Evolutionary conservation across 139 green algal species (phyloP).

Genomic region (Axilococcus clingmanii): DNA sequence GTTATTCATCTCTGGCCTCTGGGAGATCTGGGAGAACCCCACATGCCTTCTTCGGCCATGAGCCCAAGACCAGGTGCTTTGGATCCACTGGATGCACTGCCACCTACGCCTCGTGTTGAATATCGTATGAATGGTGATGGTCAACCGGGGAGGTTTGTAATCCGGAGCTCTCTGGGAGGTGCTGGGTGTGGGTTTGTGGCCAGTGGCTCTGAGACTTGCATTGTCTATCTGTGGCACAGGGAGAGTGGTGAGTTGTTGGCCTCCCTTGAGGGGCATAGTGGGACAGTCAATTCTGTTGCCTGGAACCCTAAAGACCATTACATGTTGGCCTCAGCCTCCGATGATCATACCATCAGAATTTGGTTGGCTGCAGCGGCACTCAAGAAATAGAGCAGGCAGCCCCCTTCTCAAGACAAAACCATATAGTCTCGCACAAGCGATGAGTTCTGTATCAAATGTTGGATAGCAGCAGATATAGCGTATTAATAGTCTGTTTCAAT

Average conservation of each 20-base stretch:
- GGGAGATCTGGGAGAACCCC: slow-evolving; percentile 1
- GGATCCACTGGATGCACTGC: slow-evolving; percentile 12
- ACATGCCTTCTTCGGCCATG: not conserved
- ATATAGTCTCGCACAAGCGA: no score
- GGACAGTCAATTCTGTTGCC: slow-evolving; percentile 76
- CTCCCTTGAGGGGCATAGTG: slow-evolving; percentile 58
- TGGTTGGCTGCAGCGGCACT: slow-evolving; percentile 9
- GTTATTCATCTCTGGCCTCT: slow-evolving; percentile 25
- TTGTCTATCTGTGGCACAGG: slow-evolving; percentile 67
- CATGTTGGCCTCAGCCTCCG: slow-evolving; percentile 19
- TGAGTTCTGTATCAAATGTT: no score
- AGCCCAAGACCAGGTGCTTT: not conserved
- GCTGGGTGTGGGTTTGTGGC: slow-evolving; percentile 62
- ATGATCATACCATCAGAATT: slow-evolving; percentile 19
- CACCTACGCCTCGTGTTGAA: not conserved
- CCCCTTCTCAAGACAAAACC: no score
- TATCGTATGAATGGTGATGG: not conserved
- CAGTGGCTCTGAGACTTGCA: slow-evolving; percentile 55
- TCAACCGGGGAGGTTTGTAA: slow-evolving; percentile 57
- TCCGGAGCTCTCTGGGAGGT: slow-evolving; percentile 75
- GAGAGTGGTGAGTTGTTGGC: slow-evolving; percentile 60
- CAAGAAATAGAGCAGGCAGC: no score
- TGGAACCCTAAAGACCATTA: slow-evolving; percentile 76
- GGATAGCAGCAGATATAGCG: no score
- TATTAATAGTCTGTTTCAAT: no score